Conservation (phyloP, 2,329 filamentous ascomycete genomes). For the Orbilia oligospora region DNA sequence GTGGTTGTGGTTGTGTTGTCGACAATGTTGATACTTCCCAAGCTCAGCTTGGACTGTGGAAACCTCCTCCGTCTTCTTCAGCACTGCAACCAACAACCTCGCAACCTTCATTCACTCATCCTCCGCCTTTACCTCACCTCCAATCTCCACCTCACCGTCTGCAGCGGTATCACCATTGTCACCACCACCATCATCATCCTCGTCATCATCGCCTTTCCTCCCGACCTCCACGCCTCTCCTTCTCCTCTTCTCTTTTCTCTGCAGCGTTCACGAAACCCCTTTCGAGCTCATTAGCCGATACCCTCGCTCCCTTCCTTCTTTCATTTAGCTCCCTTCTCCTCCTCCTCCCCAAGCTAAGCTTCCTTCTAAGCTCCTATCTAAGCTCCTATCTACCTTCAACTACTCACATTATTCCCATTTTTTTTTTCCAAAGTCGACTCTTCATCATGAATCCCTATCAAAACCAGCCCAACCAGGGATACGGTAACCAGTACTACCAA, state of each 20-base stretch:
- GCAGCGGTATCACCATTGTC: background rate
- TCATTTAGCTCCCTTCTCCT: slow-evolving; percentile 33
- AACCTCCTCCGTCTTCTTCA: slow-evolving; percentile 12
- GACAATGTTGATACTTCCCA: background rate
- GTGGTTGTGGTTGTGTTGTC: slow-evolving; percentile 12
- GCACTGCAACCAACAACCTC: background rate
- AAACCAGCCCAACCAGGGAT: slow-evolving; percentile 58
- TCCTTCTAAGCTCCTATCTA: slow-evolving; percentile 61
- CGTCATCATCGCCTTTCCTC: slow-evolving; percentile 12
- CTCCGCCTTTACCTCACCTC: background rate
- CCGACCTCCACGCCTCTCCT: slow-evolving; percentile 2
- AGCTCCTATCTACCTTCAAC: slow-evolving; percentile 35
- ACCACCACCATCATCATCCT: background rate
- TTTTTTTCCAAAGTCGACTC: background rate
- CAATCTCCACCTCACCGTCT: background rate
- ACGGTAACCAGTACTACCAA: slow-evolving; percentile 66
- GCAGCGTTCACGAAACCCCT: slow-evolving; percentile 24
- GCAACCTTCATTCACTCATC: background rate
- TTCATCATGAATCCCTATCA: slow-evolving; percentile 45
- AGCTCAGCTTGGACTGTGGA: too few relatives aligned
- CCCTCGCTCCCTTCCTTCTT: slow-evolving; percentile 61
- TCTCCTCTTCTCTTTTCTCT: slow-evolving; percentile 1
- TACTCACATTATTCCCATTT: slow-evolving; percentile 6
- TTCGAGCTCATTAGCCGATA: slow-evolving; percentile 29
- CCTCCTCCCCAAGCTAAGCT: slow-evolving; percentile 10